Percentiles rank a stretch among this genome's conserved stretches.
Conservation (phyloP, 441 rosid species). For the Jatropha podagrica region DNA sequence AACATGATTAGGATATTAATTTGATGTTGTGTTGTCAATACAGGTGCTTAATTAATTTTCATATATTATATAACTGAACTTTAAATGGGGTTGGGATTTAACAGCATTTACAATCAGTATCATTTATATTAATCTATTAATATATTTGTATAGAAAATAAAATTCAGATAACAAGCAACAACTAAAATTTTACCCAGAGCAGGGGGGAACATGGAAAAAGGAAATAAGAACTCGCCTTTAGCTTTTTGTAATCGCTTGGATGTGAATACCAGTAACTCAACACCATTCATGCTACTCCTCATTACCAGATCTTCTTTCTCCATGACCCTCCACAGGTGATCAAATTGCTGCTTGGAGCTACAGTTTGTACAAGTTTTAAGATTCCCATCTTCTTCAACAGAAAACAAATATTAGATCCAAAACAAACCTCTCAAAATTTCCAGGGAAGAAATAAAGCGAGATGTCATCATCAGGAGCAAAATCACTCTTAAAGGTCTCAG, state of each 20-base stretch:
- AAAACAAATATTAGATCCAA: background rate
- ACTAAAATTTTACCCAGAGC: background rate
- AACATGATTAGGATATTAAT: background rate
- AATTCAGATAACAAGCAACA: background rate
- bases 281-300: conserved; percentile 42
- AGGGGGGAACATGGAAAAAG: background rate
- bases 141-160: background rate
- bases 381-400: background rate
- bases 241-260: conserved; percentile 43
- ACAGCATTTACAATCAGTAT: background rate
- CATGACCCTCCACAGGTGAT: conserved; percentile 22
- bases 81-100: background rate
- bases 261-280: conserved; percentile 54
- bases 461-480: conserved; percentile 39
- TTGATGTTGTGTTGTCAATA: background rate
- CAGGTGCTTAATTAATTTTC: background rate
- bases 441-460: conserved; percentile 51
- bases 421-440: conserved; percentile 5
- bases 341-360: conserved; percentile 13
- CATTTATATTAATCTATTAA: background rate
- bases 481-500: conserved; percentile 26
- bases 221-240: conserved; percentile 31
- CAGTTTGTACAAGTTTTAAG: background rate
- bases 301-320: conserved; percentile 34
- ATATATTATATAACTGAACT: background rate